Evolutionary conservation across 2,329 filamentous ascomycete species (phyloP).

Genomic region (Cryphonectria parasitica): DNA sequence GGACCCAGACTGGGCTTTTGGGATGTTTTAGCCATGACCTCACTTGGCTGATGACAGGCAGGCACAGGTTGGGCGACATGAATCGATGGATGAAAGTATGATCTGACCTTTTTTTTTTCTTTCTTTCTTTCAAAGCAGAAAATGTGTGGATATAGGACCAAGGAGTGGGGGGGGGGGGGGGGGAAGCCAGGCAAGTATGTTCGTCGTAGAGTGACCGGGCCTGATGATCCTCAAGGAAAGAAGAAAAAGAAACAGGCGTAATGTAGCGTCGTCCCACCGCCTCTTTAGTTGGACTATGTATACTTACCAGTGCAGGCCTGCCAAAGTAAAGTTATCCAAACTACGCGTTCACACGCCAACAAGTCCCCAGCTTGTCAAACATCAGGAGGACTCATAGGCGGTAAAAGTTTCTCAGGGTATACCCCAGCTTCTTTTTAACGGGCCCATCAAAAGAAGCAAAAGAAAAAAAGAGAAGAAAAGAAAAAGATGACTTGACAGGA

Average conservation of each 20-base stretch:
- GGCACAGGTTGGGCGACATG: background rate
- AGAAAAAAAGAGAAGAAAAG: background rate
- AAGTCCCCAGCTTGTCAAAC: background rate
- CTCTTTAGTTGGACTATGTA: background rate
- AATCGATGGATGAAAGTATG: background rate
- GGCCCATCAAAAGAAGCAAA: background rate
- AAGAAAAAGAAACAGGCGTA: background rate
- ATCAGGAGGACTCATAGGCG: background rate
- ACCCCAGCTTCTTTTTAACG: background rate
- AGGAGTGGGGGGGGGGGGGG: accelerated
- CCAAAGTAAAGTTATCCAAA: background rate
- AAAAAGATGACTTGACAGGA: background rate
- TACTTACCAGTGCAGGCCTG: background rate
- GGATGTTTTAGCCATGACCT: slow-evolving; percentile 17
- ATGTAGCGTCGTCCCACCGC: background rate
- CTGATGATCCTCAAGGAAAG: background rate
- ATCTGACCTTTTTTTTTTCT: background rate
- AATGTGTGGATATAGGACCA: background rate
- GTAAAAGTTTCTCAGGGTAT: background rate
- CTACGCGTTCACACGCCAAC: background rate
- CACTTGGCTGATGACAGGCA: background rate
- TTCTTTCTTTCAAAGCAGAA: background rate
- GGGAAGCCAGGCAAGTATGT: background rate
- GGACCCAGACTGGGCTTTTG: background rate
- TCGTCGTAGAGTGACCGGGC: background rate